Conservation (phyloP, 2,329 filamentous ascomycete genomes). For the Coniochaeta hoffmannii region DNA sequence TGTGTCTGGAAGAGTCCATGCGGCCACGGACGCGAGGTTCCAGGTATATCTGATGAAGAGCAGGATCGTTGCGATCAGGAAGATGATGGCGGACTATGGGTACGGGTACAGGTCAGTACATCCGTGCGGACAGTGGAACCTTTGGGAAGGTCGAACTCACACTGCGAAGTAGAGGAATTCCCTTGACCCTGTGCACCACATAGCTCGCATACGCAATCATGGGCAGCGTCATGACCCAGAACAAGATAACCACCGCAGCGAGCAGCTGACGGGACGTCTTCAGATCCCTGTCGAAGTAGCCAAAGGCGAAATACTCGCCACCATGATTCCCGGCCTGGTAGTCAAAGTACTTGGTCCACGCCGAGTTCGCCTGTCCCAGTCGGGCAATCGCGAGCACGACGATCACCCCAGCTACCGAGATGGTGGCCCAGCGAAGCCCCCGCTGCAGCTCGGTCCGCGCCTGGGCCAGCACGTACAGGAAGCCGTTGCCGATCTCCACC, state of each 20-base stretch:
- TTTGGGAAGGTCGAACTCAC: conserved; percentile 3
- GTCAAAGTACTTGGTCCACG: neutral
- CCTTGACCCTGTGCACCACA: conserved; percentile 9
- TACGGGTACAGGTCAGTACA: neutral
- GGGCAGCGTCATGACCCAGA: conserved; percentile 11
- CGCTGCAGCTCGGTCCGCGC: conserved; percentile 5
- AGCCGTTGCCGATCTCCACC: conserved; percentile 16
- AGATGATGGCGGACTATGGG: conserved; percentile 20
- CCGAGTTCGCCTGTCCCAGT: conserved; percentile 3
- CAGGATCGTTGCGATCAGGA: conserved; percentile 24
- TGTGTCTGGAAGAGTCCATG: conserved; percentile 4
- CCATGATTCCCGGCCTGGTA: neutral
- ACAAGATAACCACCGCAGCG: conserved; percentile 7
- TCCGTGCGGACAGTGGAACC: neutral
- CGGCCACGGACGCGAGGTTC: conserved; percentile 9
- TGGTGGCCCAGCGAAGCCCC: conserved; percentile 7
- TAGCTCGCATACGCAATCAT: conserved; percentile 6
- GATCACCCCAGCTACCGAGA: conserved; percentile 5
- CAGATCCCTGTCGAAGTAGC: neutral
- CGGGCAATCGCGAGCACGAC: conserved; percentile 9
- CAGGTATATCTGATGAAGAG: conserved; percentile 17
- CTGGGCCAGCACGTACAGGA: conserved; percentile 10
- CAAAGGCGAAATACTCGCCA: neutral
- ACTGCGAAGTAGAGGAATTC: conserved; percentile 2
- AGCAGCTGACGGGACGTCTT: neutral